phyloP scores from a whole-genome alignment of 2,329 filamentous ascomycete species.

The Dothideomycetidae sp. region DNA sequence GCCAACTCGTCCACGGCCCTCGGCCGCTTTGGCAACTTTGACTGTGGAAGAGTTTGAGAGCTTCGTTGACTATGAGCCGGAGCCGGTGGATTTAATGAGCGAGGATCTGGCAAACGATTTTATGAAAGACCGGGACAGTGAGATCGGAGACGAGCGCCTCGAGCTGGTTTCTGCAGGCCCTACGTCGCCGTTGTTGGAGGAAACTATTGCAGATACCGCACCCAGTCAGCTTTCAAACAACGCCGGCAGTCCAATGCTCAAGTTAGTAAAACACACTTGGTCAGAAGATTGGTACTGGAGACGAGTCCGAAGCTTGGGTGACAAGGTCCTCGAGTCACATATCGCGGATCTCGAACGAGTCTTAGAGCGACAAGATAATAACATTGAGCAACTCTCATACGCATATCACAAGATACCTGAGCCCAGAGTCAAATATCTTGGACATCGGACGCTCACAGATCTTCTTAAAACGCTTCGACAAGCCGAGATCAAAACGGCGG shows the following conservation, averaged over 20 bases:
- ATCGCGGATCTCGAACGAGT: neutral
- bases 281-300: no score
- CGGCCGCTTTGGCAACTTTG: slow-evolving; percentile 5
- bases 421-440: slow-evolving; percentile 40
- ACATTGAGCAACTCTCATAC: slow-evolving; percentile 31
- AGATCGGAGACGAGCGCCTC: no score
- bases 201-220: no score
- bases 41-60: slow-evolving; percentile 19
- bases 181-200: no score
- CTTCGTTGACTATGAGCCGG: slow-evolving; percentile 30
- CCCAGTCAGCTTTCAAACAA: no score
- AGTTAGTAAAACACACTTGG: no score
- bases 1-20: neutral
- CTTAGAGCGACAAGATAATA: neutral
- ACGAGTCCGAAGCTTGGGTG: no score
- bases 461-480: slow-evolving; percentile 57
- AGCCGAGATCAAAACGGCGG: slow-evolving; percentile 32
- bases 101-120: no score
- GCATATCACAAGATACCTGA: slow-evolving; percentile 39
- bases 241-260: no score
- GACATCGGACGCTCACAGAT: slow-evolving; percentile 39
- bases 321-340: no score
- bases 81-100: slow-evolving; percentile 13
- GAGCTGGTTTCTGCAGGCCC: no score
- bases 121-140: no score